Conservation (phyloP, 75 land plant genomes). For the Cryptomeria japonica region DNA sequence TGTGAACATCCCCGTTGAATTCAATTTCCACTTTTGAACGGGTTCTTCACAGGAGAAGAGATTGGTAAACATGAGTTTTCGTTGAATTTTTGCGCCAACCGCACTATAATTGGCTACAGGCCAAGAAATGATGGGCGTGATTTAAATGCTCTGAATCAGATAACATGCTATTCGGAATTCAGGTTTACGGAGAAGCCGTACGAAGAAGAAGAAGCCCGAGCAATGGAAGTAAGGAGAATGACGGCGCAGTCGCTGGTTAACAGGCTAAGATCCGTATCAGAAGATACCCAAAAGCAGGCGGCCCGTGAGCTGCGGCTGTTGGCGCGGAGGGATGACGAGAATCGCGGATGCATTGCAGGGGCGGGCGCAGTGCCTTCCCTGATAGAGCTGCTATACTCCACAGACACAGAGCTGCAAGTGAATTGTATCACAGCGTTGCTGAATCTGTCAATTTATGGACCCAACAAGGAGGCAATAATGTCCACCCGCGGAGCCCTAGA, state of each 20-base stretch:
- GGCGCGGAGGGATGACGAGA: slow-evolving; percentile 46
- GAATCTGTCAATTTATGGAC: slow-evolving; percentile 66
- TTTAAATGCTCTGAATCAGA: too few species aligned
- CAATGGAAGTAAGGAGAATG: slow-evolving; percentile 51
- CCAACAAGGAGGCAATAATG: slow-evolving; percentile 52
- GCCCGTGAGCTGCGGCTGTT: slow-evolving; percentile 38
- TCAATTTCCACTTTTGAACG: too few species aligned
- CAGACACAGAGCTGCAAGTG: slow-evolving; percentile 33
- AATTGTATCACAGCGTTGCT: slow-evolving; percentile 74
- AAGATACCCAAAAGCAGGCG: slow-evolving; percentile 38
- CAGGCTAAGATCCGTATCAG: slow-evolving; percentile 48
- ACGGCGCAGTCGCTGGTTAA: slow-evolving; percentile 39
- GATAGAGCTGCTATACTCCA: slow-evolving; percentile 27
- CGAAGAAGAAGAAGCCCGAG: too few species aligned
- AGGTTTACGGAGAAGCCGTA: too few species aligned
- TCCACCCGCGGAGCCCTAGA: slow-evolving; percentile 62
- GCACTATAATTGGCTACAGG: too few species aligned
- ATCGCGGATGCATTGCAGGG: slow-evolving; percentile 50
- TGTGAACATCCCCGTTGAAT: too few species aligned
- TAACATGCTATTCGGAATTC: too few species aligned
- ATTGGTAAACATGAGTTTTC: too few species aligned
- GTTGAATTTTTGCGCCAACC: too few species aligned
- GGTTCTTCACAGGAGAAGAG: too few species aligned
- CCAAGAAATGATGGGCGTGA: too few species aligned
- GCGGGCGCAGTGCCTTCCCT: slow-evolving; percentile 70